Conservation (phyloP, 2,329 filamentous ascomycete species). For the Paecilomyces sp. region DNA sequence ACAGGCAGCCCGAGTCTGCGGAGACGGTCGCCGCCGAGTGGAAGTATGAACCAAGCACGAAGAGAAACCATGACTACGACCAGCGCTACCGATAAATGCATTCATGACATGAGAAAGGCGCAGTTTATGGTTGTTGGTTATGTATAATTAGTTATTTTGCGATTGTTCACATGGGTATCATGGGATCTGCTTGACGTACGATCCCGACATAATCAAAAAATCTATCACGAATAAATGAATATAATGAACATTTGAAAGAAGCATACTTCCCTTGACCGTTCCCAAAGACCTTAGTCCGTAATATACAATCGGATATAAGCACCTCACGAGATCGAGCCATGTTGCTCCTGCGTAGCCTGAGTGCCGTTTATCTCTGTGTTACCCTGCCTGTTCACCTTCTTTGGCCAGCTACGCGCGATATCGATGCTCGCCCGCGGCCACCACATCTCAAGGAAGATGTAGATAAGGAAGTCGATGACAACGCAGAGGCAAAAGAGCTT, state of each 20-base stretch:
- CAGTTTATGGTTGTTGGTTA: background rate
- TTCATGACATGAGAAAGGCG: background rate
- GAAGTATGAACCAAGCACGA: constrained; percentile 20
- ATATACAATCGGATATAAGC: background rate
- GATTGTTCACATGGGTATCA: background rate
- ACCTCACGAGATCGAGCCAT: background rate
- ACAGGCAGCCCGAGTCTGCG: constrained; percentile 22
- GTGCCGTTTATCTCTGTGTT: background rate
- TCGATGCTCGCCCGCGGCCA: constrained; percentile 83
- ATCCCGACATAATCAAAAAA: background rate
- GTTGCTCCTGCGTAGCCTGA: background rate
- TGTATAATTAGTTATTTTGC: background rate
- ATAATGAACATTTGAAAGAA: background rate
- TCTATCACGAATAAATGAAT: background rate
- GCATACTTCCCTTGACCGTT: background rate
- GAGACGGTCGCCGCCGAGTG: constrained; percentile 15
- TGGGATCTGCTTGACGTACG: background rate
- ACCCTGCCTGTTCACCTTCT: constrained; percentile 46
- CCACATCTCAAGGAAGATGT: constrained; percentile 78
- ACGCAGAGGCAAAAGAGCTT: constrained; percentile 95
- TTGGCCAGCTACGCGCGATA: constrained; percentile 84
- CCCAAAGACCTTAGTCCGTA: background rate
- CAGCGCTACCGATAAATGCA: background rate
- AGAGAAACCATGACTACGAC: constrained; percentile 6
- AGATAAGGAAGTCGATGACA: constrained; percentile 88